These are phyloP conservation scores for Yamadazyma diddensiae DNA, from an alignment of 1,139 yeast genomes.

Conservation along the genomic window DNA sequence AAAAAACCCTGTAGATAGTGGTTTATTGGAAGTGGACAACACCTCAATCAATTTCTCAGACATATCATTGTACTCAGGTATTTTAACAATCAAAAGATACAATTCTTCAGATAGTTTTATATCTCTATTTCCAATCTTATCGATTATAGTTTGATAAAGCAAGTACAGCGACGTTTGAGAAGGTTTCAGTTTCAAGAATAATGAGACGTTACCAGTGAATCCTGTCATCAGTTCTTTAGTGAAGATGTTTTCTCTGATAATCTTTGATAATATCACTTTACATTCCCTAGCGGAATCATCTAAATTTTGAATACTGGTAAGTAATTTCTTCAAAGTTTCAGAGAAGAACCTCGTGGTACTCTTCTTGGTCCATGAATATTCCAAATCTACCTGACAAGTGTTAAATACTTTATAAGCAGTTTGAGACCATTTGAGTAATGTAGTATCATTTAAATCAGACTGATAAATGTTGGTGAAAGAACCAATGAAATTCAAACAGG, in stretches of 20 bases:
- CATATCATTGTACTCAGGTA: constrained; percentile 25
- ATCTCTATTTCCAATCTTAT: constrained; percentile 24
- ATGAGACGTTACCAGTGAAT: constrained; percentile 20
- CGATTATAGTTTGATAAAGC: constrained; percentile 26
- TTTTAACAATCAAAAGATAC: constrained; percentile 32
- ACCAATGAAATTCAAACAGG: constrained; percentile 12
- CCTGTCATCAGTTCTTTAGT: constrained; percentile 14
- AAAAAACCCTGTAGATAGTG: constrained; percentile 48
- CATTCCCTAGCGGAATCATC: constrained; percentile 6
- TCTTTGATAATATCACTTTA: constrained; percentile 7
- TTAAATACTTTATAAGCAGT: constrained; percentile 23
- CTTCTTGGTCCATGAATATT: constrained; percentile 31
- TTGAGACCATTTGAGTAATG: constrained; percentile 20
- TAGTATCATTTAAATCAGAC: constrained; percentile 7
- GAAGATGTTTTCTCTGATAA: constrained; percentile 19
- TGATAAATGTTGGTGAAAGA: constrained; percentile 13
- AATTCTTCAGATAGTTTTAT: constrained; percentile 41
- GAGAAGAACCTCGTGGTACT: constrained; percentile 24
- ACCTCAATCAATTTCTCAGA: constrained; percentile 38
- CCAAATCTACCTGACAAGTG: constrained; percentile 24
- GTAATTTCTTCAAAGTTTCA: constrained; percentile 12
- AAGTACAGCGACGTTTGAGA: constrained; percentile 16
- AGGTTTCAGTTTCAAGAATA: constrained; percentile 14
- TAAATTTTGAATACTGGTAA: constrained; percentile 12
- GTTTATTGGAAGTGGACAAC: constrained; percentile 40